Evolutionary conservation across 345 rosid species (phyloP), one percentile per base, ranked within the genome.

Genomic region (Melaleuca alternifolia): DNA sequence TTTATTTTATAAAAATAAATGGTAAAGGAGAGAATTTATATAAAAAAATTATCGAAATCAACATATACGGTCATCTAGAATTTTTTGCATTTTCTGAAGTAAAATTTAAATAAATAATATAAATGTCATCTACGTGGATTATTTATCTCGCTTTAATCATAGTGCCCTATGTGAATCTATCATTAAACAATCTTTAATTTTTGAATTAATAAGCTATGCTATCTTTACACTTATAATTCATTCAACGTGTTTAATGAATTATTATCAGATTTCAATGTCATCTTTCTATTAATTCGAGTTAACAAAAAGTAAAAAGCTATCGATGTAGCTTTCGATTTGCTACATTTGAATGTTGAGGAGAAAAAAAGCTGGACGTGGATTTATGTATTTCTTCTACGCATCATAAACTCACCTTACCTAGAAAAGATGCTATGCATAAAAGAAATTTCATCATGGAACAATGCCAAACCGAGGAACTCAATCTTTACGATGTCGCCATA

Each of bases 191-290:
- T n/a, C n/a, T n/a, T n/a, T n/a, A n/a, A n/a, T n/a, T n/a, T 26
- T 2, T 59, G 7, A n/a, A 28, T 10, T 3, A 3, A 0, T 0
- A 5, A 11, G 18, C 12, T 59, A 59, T 59, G 33, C 13, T 0
- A 59, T 59, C 0, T 14, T 1, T 11, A 2, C 5, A 5, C 16
- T n/a, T 59, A 11, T 26, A 59, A 12, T 59, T n/a, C 6, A 1
- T 59, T 59, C 4, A 59, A 26, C 11, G 2, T 57, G 15, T 11
- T 12, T 26, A 11, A 2, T 57, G 2, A 8, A 59, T 7, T n/a
- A 12, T 59, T 11, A 4, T 8, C 7, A 59, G n/a, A n/a, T 59
- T 59, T n/a, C 18, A 59, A n/a, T 6, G 0, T 12, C 33, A 59
- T 59, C 71, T 2, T 59, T 59, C 6, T 8, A 1, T 59, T 26